Percentiles rank a stretch among this genome's conserved stretches.
These are phyloP conservation scores for Coemansia sp. DNA, from an alignment of 371 early-diverging fungal species.

Conservation along the genomic window DNA sequence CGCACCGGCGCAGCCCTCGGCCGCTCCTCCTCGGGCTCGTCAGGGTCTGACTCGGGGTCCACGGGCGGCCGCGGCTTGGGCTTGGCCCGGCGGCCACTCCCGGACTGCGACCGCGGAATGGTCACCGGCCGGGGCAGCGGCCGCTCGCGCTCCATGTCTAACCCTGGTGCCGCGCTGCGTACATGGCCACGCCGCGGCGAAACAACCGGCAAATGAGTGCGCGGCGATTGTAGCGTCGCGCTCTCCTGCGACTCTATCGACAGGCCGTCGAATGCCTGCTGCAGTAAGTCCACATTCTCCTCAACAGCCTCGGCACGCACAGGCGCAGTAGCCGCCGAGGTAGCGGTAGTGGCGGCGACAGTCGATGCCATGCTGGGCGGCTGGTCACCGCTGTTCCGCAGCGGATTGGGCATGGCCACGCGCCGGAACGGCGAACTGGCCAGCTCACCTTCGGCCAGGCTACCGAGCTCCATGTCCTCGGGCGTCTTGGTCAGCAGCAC, in stretches of 20 bases:
- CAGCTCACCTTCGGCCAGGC: slow-evolving; percentile 8
- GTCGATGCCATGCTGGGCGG: too few relatives aligned
- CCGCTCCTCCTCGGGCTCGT: background rate
- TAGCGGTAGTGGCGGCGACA: background rate
- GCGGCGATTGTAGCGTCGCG: background rate
- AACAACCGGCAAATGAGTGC: background rate
- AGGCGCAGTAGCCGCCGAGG: background rate
- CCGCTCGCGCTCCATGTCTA: slow-evolving; percentile 27
- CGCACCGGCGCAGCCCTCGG: slow-evolving; percentile 9
- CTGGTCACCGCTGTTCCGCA: slow-evolving; percentile 15
- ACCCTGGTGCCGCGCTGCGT: slow-evolving; percentile 29
- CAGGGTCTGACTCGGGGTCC: background rate
- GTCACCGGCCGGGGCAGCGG: slow-evolving; percentile 32
- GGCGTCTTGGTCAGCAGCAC: slow-evolving; percentile 9
- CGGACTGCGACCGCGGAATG: slow-evolving; percentile 14
- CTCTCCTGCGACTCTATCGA: slow-evolving; percentile 9
- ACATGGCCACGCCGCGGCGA: slow-evolving; percentile 11
- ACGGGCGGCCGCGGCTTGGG: slow-evolving; percentile 1
- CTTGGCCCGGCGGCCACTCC: background rate
- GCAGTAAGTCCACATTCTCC: slow-evolving; percentile 15
- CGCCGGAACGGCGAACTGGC: slow-evolving; percentile 38
- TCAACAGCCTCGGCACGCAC: background rate
- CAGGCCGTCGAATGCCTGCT: slow-evolving; percentile 22
- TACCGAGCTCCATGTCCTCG: slow-evolving; percentile 1
- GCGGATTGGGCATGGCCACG: slow-evolving; percentile 37